Conservation (phyloP, 768 basidiomycete genomes). For the Auricularia sp. region DNA sequence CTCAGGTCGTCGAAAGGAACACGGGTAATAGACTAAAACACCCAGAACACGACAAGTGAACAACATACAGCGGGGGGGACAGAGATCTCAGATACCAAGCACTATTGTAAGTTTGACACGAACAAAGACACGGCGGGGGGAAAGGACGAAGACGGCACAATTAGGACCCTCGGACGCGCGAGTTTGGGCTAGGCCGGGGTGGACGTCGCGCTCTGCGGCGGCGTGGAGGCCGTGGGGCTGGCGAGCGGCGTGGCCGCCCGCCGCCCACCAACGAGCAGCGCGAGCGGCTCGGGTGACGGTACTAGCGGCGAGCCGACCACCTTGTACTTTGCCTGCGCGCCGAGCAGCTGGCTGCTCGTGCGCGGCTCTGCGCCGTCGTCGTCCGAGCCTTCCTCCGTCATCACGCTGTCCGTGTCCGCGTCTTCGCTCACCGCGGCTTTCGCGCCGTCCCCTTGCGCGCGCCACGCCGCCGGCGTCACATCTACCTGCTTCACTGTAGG, state of each 20-base stretch:
- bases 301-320: not conserved
- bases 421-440: not conserved
- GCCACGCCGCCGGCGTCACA: not conserved
- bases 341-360: not conserved
- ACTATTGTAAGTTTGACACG: too few species aligned
- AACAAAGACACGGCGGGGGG: not conserved
- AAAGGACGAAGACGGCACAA: not conserved
- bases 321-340: not conserved
- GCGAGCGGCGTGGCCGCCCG: not conserved
- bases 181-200: not conserved
- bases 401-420: not conserved
- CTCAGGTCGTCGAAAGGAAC: too few species aligned
- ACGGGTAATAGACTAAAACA: too few species aligned
- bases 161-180: not conserved
- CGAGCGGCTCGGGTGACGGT: not conserved
- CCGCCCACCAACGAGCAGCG: not conserved
- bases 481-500: not conserved
- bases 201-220: not conserved
- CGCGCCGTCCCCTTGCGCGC: not conserved
- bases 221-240: not conserved
- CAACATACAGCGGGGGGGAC: too few species aligned
- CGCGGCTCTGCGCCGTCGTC: not conserved
- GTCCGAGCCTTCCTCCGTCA: not conserved
- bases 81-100: too few species aligned
- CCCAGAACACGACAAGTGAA: too few species aligned